A percentile compares a stretch with the other conserved stretches of the same genome.
Conservation (phyloP, 371 early-diverging fungal genomes). For the Mortierella sp. region DNA sequence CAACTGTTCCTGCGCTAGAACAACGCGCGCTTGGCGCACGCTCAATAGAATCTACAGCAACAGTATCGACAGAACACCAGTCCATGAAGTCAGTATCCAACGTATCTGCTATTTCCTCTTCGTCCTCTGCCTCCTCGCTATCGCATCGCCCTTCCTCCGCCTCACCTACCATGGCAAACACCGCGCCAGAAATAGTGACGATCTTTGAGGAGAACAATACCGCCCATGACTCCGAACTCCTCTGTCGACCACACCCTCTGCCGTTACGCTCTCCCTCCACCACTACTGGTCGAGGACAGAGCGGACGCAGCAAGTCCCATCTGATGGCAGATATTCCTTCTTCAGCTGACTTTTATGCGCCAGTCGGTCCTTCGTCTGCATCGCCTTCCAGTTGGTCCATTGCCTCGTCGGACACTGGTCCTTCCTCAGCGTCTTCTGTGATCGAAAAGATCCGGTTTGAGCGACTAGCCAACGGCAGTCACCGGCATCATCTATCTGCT, state of each 20-base stretch:
- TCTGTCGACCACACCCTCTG: conserved; percentile 2
- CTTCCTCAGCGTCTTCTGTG: conserved; percentile 24
- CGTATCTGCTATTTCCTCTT: no score
- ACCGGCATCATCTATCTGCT: conserved; percentile 42
- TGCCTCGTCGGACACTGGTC: conserved; percentile 27
- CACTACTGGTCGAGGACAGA: background rate
- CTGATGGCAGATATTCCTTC: conserved; percentile 21
- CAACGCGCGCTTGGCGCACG: no score
- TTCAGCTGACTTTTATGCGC: conserved; percentile 4
- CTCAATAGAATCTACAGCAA: no score
- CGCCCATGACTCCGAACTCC: conserved; percentile 2
- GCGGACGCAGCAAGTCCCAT: conserved; percentile 11
- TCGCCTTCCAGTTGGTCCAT: conserved; percentile 45
- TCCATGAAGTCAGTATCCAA: no score
- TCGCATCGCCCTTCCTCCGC: no score
- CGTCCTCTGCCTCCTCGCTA: no score
- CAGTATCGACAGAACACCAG: no score
- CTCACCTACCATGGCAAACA: no score
- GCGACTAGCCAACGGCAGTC: conserved; percentile 29
- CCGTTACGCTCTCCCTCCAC: conserved; percentile 7
- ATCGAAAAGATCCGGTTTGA: conserved; percentile 32
- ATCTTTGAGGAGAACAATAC: no score
- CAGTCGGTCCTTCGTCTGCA: conserved; percentile 13
- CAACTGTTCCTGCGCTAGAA: background rate
- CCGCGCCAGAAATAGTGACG: no score